Evolutionary conservation across 2,329 filamentous ascomycete genomes (phyloP).

Genomic region (Botryotinia narcissicola): DNA sequence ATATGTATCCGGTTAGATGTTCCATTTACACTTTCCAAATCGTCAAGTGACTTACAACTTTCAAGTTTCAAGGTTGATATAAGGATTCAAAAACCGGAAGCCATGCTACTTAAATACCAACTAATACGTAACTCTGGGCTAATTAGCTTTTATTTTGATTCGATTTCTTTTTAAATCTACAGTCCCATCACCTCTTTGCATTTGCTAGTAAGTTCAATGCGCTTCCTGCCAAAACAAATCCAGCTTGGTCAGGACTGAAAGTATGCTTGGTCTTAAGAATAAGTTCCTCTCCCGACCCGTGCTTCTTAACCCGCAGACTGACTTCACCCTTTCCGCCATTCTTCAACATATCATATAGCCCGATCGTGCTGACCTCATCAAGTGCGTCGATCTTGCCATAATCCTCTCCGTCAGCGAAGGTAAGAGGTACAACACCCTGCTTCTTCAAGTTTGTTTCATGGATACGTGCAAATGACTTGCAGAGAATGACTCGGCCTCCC

Average conservation of each 20-base stretch:
- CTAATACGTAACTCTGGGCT: background rate
- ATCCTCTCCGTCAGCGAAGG: constrained; percentile 82
- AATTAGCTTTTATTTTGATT: background rate
- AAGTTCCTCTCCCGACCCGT: constrained; percentile 59
- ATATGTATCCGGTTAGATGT: background rate
- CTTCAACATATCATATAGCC: constrained; percentile 76
- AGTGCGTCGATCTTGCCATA: constrained; percentile 82
- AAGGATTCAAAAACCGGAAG: background rate
- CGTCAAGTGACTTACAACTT: background rate
- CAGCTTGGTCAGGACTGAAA: constrained; percentile 84
- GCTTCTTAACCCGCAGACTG: constrained; percentile 62
- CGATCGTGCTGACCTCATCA: constrained; percentile 79
- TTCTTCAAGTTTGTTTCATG: constrained; percentile 97
- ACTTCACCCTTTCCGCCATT: constrained; percentile 78
- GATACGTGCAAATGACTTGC: constrained; percentile 87
- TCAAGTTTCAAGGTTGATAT: background rate
- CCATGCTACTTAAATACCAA: background rate
- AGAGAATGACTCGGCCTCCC: constrained; percentile 76
- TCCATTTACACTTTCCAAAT: background rate
- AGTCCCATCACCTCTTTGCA: constrained; percentile 36
- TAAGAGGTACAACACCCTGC: constrained; percentile 93
- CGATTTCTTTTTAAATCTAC: background rate
- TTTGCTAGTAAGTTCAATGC: constrained; percentile 87
- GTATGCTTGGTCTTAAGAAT: constrained; percentile 80
- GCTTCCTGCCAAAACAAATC: constrained; percentile 89